Evolutionary conservation across 140 eudicot genomes (phyloP).

Genomic region (Senecio squalidus): DNA sequence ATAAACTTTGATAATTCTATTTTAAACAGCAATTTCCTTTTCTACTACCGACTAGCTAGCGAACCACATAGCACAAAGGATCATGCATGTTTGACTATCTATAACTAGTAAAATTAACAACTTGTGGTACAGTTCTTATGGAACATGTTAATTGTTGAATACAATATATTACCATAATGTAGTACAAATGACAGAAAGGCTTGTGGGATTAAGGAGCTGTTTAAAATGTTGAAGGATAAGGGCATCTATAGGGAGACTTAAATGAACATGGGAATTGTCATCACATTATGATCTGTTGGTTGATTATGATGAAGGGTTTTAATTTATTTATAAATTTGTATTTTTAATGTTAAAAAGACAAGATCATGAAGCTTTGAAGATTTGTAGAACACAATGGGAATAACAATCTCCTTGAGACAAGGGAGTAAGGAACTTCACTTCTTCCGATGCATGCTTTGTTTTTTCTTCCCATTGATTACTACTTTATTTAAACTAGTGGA

Average conservation of each 20-base stretch:
- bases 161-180: background rate
- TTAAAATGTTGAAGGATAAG: slow-evolving; percentile 23
- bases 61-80: too few species aligned
- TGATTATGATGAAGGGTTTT: slow-evolving; percentile 16
- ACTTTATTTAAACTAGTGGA: too few species aligned
- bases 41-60: too few species aligned
- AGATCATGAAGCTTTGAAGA: slow-evolving; percentile 23
- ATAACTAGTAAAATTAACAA: background rate
- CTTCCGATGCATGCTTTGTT: slow-evolving; percentile 40
- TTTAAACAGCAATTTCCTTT: too few species aligned
- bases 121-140: slow-evolving; percentile 1
- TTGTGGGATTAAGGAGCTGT: slow-evolving; percentile 17
- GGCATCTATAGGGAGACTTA: slow-evolving; percentile 27
- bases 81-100: background rate
- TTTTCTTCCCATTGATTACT: slow-evolving; percentile 4
- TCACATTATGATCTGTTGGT: slow-evolving; percentile 28
- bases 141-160: slow-evolving; percentile 10
- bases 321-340: too few species aligned
- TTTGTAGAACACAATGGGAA: slow-evolving; percentile 32
- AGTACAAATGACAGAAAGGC: slow-evolving; percentile 26
- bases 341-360: slow-evolving; percentile 22
- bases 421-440: slow-evolving; percentile 56
- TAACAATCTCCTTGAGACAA: slow-evolving; percentile 60
- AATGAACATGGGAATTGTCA: slow-evolving; percentile 43
- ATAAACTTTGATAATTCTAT: too few species aligned